Conservation (phyloP, 306 rosid species). For the Vachellia collinsii region DNA sequence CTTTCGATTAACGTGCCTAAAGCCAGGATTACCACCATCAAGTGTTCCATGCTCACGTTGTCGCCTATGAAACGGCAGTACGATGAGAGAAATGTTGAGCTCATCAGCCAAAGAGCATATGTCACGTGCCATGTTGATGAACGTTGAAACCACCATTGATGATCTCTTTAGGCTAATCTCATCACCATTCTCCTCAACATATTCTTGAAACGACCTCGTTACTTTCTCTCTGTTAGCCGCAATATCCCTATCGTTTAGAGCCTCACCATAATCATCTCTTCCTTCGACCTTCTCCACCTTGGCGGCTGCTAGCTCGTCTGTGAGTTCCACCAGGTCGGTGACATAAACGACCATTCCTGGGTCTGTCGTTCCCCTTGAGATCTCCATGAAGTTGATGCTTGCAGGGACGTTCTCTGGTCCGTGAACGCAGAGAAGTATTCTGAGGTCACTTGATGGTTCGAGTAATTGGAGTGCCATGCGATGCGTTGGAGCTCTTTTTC, state of each 20-base stretch:
- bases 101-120: constrained; percentile 80
- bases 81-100: constrained; percentile 66
- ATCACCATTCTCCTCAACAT: constrained; percentile 44
- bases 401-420: constrained; percentile 65
- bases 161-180: constrained; percentile 62
- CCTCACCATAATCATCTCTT: constrained; percentile 36
- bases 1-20: constrained; percentile 85
- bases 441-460: constrained; percentile 63
- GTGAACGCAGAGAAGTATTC: constrained; percentile 68
- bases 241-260: constrained; percentile 55
- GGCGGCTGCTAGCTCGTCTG: constrained; percentile 59
- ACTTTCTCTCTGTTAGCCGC: constrained; percentile 67
- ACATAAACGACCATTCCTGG: constrained; percentile 68
- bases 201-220: constrained; percentile 58
- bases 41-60: constrained; percentile 59
- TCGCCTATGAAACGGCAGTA: constrained; percentile 83
- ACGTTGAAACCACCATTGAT: constrained; percentile 60
- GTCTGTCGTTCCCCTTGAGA: constrained; percentile 61
- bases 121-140: constrained; percentile 66
- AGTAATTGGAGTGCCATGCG: constrained; percentile 76
- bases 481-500: constrained; percentile 66
- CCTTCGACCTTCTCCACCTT: constrained; percentile 43
- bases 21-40: constrained; percentile 63
- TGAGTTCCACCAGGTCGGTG: constrained; percentile 83
- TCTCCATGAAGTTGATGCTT: constrained; percentile 79